Evolutionary conservation across 306 rosid genomes (phyloP).

Genomic region (Casuarina cunninghamiana): DNA sequence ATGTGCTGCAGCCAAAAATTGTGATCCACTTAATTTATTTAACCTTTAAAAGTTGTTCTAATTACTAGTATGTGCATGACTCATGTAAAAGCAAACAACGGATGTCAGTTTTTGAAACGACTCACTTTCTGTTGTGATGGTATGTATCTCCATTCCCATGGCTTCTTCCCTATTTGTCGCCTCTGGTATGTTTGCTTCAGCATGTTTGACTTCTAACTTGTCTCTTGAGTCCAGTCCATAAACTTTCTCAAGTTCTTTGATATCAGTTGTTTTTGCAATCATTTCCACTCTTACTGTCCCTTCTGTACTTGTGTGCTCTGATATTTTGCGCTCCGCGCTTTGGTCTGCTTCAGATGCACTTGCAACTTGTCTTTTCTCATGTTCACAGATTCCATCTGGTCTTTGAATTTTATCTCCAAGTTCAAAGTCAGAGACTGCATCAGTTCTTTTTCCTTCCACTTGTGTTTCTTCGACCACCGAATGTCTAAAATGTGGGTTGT

Average conservation of each 20-base stretch:
- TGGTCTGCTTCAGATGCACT: conserved; percentile 17
- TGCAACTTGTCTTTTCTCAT: conserved; percentile 22
- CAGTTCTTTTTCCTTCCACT: conserved; percentile 11
- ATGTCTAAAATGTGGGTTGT: conserved; percentile 8
- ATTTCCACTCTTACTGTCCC: conserved; percentile 12
- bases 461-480: conserved; percentile 31
- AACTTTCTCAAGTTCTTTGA: conserved; percentile 14
- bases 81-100: background rate
- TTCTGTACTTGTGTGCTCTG: conserved; percentile 12
- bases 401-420: conserved; percentile 22
- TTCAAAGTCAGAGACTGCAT: conserved; percentile 11
- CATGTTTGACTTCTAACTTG: conserved; percentile 10
- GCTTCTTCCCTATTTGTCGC: conserved; percentile 11
- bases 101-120: conserved; percentile 2
- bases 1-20: background rate
- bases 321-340: conserved; percentile 7
- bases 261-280: conserved; percentile 15
- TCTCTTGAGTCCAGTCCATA: background rate
- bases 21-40: background rate
- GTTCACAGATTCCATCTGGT: background rate
- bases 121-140: conserved; percentile 11
- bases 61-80: conserved; percentile 3
- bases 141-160: background rate
- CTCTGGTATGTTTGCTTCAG: conserved; percentile 1
- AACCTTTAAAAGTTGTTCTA: background rate